phyloP scores from a whole-genome alignment of 352 stramenopile species.

The Phytophthora ohioensis region DNA sequence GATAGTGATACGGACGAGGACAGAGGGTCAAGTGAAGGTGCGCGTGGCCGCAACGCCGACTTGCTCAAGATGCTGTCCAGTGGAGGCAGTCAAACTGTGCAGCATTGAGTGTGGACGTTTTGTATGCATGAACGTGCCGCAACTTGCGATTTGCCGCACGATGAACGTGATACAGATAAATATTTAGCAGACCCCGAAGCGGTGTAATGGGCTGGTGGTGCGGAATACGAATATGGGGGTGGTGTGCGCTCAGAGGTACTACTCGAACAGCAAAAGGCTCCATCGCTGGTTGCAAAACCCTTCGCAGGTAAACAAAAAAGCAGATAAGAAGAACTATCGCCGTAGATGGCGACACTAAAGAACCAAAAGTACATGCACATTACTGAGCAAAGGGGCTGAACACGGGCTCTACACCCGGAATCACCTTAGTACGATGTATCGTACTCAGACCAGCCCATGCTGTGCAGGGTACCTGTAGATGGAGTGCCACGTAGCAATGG shows the following conservation, averaged over 20 bases:
- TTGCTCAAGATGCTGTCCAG: constrained; percentile 69
- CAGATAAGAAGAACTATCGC: constrained; percentile 26
- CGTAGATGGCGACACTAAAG: constrained; percentile 9
- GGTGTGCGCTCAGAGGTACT: not conserved
- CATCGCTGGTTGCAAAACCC: constrained; percentile 2
- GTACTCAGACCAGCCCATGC: constrained; percentile 68
- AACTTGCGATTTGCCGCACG: constrained; percentile 1
- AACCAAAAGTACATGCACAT: constrained; percentile 37
- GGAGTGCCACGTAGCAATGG: constrained; percentile 63
- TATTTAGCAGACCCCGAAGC: constrained; percentile 37
- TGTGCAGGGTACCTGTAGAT: constrained; percentile 57
- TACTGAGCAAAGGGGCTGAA: constrained; percentile 17
- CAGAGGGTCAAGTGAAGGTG: constrained; percentile 15
- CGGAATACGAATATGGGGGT: not conserved
- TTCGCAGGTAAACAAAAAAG: constrained; percentile 26
- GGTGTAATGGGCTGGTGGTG: constrained; percentile 2
- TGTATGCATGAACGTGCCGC: constrained; percentile 17
- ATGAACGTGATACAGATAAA: constrained; percentile 31
- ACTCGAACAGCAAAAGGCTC: not conserved
- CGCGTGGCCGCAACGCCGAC: constrained; percentile 37
- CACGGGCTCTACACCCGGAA: constrained; percentile 6
- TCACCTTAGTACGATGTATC: constrained; percentile 58
- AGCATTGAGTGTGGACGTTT: constrained; percentile 31
- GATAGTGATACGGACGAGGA: constrained; percentile 55
- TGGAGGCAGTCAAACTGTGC: constrained; percentile 33